Base-by-base conservation (phyloP, 2,329 filamentous ascomycete species). In the Beauveria australis region DNA sequence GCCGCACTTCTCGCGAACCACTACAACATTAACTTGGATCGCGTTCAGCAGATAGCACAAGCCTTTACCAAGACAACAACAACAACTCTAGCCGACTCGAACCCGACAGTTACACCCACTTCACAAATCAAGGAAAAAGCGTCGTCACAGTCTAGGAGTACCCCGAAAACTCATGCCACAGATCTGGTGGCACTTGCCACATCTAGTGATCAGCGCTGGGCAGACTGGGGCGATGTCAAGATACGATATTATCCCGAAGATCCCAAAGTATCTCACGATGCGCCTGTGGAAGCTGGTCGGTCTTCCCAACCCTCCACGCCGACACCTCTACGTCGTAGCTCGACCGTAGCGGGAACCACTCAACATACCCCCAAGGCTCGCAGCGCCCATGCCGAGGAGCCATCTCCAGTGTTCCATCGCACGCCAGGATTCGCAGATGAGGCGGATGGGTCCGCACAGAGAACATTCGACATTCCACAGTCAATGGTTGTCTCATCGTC, bases 1-100 rank as follows among this genome's bases (percentile, higher is more conserved):
- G 83, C 85, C 46, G 85, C 86, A 33, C 77, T 97, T 53, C 79
- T 97, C 55, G 84, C 87, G 26, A 92, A 92, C 64, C 94, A 99
- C 74, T 99, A 89, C 74, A 87, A 88, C 67, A 87, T 89, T 66
- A 83, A 87, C 63, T 78, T 89, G 6, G 92, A 97, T 64, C 89
- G 89, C 66, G 84, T 99, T 57, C 89, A 92, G 65, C 90, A 91
- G 73, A 79, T 99, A 58, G 88, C 93, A 6, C 78, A 86, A 61
- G 91, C 93, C 7, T 96, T 97, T 70, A 79, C 87, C 51, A 95
- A 91, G 74, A 89, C 85, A 1, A 79, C 82, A 1, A 78, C 84
- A 28, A 70, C 78, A 44, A 83, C 78, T 62, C 70, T 81, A 33
- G 71, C 78, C 3, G 84, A 83, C 47, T 71, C 81, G 18, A 74